Base-by-base conservation (phyloP, 2,329 filamentous ascomycete genomes). In the Xylariaceae sp. region DNA sequence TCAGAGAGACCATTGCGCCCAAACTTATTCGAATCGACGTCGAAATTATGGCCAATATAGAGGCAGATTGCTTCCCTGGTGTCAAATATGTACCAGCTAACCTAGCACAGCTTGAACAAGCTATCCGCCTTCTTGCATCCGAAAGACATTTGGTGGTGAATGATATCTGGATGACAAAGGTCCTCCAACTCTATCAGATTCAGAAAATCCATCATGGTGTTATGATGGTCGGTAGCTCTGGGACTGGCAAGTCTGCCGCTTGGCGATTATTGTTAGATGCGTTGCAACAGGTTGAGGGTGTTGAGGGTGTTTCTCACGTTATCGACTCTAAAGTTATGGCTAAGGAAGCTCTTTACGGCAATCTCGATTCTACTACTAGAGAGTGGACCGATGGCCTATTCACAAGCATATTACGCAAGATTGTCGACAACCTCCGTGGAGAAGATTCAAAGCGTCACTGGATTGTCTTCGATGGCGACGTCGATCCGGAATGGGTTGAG, bases 321-420 rank as follows among this genome's bases (percentile, higher is more conserved):
- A 99, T 99, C 63, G 94, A 99, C 71, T 95, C 92, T 39, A 99
- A 99, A 75, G 95, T 99, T 71, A 99, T 99, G 94, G 96, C 92
- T 49, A 99, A 99, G 74, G 94, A 99, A 74, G 89, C 89, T 21
- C 78, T 99, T 3, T 99, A 99, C 67, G 94, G 94, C 68, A 96
- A 86, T 64, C 80, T 99, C 46, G 94, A 99, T 70, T 92, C 89
- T 54, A 99, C 94, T 2, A 99, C 94, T 1, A 85, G 94, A 65
- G 94, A 99, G 72, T 99, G 94, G 94, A 99, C 94, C 0, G 95
- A 99, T 65, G 94, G 94, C 71, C 79, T 99, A 10, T 99, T 99
- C 70, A 99, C 94, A 8, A 95, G 92, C 69, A 99, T 96, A 61
- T 78, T 99, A 40, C 87, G 94, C 66, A 99, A 97, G 76, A 97